Conservation (phyloP, 768 basidiomycete genomes). For the Lentinula sp. region DNA sequence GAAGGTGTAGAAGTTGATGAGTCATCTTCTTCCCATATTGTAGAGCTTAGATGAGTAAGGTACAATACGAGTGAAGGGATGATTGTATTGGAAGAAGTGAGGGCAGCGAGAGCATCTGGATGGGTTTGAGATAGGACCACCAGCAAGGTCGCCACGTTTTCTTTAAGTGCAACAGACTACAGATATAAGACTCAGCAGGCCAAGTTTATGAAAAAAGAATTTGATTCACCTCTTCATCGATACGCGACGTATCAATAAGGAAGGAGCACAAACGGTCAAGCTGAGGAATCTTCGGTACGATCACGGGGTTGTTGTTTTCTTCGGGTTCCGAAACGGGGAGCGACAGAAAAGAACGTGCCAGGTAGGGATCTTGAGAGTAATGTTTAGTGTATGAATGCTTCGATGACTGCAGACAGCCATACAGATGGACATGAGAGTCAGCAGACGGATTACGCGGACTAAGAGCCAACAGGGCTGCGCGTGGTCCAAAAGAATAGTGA, state of each 20-base stretch:
- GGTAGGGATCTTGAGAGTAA: constrained; percentile 27
- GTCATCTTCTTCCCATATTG: constrained; percentile 65
- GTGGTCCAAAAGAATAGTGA: constrained; percentile 42
- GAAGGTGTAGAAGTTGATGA: constrained; percentile 28
- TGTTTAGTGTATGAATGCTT: constrained; percentile 5
- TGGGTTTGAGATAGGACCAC: constrained; percentile 33
- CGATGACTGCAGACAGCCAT: constrained; percentile 17
- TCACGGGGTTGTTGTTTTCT: constrained; percentile 12
- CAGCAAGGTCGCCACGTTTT: constrained; percentile 33
- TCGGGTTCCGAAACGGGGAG: constrained; percentile 19
- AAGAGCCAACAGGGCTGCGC: constrained; percentile 50
- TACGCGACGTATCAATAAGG: constrained; percentile 35
- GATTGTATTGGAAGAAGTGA: constrained; percentile 44
- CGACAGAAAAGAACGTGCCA: constrained; percentile 39
- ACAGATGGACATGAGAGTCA: constrained; percentile 54
- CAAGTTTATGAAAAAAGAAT: not conserved
- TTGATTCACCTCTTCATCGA: constrained; percentile 33
- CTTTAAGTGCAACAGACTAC: constrained; percentile 22
- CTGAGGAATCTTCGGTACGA: constrained; percentile 26
- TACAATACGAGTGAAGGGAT: constrained; percentile 62
- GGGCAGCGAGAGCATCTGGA: constrained; percentile 25
- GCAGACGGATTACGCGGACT: constrained; percentile 37
- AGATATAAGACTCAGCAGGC: not conserved
- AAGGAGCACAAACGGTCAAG: constrained; percentile 43
- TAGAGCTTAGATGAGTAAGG: constrained; percentile 42